Evolutionary conservation across 2,329 filamentous ascomycete species (phyloP).

Genomic region (Fusarium sp.): DNA sequence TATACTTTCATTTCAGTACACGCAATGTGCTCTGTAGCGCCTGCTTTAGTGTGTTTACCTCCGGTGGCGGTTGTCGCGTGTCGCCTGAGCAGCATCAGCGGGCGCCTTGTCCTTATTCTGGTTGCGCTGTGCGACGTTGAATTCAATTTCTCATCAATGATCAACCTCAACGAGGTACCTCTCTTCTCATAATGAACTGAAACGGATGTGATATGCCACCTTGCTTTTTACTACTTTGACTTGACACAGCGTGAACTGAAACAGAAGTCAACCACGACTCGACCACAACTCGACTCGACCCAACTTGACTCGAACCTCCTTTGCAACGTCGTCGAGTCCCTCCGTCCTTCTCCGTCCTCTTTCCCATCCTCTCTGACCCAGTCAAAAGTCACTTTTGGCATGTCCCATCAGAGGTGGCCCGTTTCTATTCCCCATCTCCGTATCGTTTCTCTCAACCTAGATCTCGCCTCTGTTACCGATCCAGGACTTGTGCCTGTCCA

Average conservation of each 20-base stretch:
- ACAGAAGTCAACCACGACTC: constrained; percentile 5
- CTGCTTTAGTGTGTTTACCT: background rate
- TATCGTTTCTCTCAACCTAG: constrained; percentile 29
- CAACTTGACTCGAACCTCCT: background rate
- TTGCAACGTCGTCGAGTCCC: constrained; percentile 7
- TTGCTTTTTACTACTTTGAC: constrained; percentile 11
- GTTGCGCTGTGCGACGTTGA: constrained; percentile 41
- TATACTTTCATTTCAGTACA: background rate
- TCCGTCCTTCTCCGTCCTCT: constrained; percentile 16
- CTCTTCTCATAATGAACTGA: background rate
- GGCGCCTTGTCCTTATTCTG: background rate
- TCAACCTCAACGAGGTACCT: constrained; percentile 1
- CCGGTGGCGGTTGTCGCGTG: constrained; percentile 38
- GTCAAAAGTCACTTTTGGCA: constrained; percentile 22
- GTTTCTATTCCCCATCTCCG: constrained; percentile 20
- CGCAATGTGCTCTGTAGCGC: constrained; percentile 13
- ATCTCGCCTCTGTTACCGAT: constrained; percentile 34
- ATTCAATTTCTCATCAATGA: constrained; percentile 18
- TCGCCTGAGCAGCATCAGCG: constrained; percentile 14
- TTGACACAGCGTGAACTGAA: constrained; percentile 17
- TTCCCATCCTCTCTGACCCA: constrained; percentile 9
- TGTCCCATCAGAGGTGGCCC: constrained; percentile 36
- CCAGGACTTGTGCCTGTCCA: constrained; percentile 35
- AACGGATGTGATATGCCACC: constrained; percentile 21
- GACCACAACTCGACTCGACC: constrained; percentile 6